Evolutionary conservation across 2,329 filamentous ascomycete genomes (phyloP), one percentile per base, ranked within the genome.

Genomic region (Zarea fungicola): DNA sequence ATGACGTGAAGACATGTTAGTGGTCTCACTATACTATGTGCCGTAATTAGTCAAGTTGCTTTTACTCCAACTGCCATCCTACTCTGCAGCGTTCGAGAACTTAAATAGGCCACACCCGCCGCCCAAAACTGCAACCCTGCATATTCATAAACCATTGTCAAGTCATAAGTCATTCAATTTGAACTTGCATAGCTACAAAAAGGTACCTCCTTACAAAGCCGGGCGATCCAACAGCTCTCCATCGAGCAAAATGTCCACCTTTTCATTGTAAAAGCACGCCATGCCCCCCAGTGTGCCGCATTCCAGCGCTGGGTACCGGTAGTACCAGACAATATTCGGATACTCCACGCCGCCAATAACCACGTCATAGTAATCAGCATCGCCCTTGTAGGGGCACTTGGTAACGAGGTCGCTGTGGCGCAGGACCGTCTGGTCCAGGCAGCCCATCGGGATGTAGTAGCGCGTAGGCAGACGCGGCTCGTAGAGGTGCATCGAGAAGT

Each of bases 191-290:
- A n/a, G n/a, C n/a, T n/a, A n/a, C n/a, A n/a, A n/a, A n/a, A n/a
- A n/a, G n/a, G n/a, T n/a, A n/a, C n/a, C n/a, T n/a, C n/a, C 14
- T 26, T 25, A 47, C n/a, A 56, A 58, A 52, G 60, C 58, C 9
- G 66, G 66, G n/a, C 56, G 55, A 34, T 61, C 54, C 46, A 66
- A 31, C 28, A 61, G 52, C 47, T 64, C 58, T 1, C 81, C 81
- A 52, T 81, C 78, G 6, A 84, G 54, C 49, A 70, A 66, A n/a
- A 85, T 72, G 52, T 84, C 78, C 2, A 86, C 79, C 63, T 81
- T 82, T 60, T 86, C 83, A 53, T 85, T 84, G 54, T 85, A 85
- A 52, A 85, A 86, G 57, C 81, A 85, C 45, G 83, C 40, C 40
- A 72, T 59, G 2, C 81, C 80, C 1, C 75, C 75, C 51, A 86